phyloP scores from a whole-genome alignment of 148 eudicot genomes.

The Vaccinium macrocarpon region DNA sequence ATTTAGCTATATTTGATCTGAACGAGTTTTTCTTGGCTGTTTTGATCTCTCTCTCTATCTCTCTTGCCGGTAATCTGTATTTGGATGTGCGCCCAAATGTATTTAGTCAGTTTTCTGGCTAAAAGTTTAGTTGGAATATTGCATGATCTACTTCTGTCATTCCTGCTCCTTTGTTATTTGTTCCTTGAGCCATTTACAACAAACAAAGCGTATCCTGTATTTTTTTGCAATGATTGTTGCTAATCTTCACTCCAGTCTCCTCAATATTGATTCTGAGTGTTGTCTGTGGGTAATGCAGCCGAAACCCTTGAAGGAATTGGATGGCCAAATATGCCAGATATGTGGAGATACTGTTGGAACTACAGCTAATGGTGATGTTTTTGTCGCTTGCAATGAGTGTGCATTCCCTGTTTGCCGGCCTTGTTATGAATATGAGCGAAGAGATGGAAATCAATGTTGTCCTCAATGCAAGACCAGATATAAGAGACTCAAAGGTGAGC shows the following conservation, averaged over 20 bases:
- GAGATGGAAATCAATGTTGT: constrained; percentile 73
- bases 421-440: constrained; percentile 78
- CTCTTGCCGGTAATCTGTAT: neutral
- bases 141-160: constrained; percentile 2
- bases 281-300: constrained; percentile 39
- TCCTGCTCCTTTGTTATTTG: neutral
- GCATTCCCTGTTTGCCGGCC: constrained; percentile 76
- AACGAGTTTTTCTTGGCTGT: neutral
- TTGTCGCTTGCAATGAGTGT: constrained; percentile 83
- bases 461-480: constrained; percentile 96
- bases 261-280: neutral
- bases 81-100: neutral
- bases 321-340: constrained; percentile 71
- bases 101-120: neutral
- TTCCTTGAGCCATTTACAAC: neutral
- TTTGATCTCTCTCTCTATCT: neutral
- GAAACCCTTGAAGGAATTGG: constrained; percentile 56
- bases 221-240: constrained; percentile 12
- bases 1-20: neutral
- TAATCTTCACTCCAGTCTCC: neutral
- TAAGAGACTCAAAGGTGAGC: constrained; percentile 76
- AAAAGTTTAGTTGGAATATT: neutral
- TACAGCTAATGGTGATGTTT: constrained; percentile 46
- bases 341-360: constrained; percentile 69
- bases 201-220: neutral